phyloP scores from a whole-genome alignment of 2,329 filamentous ascomycete species.

The Leptographium galeiforme region DNA sequence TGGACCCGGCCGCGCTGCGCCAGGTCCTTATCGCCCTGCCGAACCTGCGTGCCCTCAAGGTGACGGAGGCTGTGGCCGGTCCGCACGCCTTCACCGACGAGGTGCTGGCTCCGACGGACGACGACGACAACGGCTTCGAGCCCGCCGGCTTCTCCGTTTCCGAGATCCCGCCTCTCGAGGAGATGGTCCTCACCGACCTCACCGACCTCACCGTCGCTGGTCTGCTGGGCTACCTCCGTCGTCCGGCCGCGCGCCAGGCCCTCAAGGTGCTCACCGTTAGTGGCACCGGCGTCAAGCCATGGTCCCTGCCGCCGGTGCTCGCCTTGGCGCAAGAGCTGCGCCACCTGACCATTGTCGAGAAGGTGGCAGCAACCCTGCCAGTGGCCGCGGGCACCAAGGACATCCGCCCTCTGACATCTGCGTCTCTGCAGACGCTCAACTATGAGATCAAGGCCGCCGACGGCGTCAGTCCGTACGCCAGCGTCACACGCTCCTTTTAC shows the following conservation, averaged over 20 bases:
- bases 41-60: conserved; percentile 58
- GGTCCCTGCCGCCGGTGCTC: conserved; percentile 47
- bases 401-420: conserved; percentile 53
- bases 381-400: conserved; percentile 24
- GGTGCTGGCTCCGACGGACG: conserved; percentile 36
- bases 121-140: not conserved
- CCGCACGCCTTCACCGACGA: conserved; percentile 51
- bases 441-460: conserved; percentile 64
- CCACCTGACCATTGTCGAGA: conserved; percentile 40
- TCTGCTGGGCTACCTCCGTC: conserved; percentile 53
- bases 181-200: conserved; percentile 58
- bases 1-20: conserved; percentile 59
- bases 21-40: conserved; percentile 56
- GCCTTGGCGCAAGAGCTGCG: conserved; percentile 42
- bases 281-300: conserved; percentile 55
- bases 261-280: conserved; percentile 58
- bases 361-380: conserved; percentile 36
- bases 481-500: conserved; percentile 55
- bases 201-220: conserved; percentile 61
- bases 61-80: conserved; percentile 49
- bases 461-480: conserved; percentile 39
- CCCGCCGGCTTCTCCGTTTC: too few relatives aligned
- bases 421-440: conserved; percentile 57
- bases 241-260: conserved; percentile 41
- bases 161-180: conserved; percentile 60